phyloP scores from a whole-genome alignment of 1,284 basidiomycete genomes.

The Ganoderma multipileum region DNA sequence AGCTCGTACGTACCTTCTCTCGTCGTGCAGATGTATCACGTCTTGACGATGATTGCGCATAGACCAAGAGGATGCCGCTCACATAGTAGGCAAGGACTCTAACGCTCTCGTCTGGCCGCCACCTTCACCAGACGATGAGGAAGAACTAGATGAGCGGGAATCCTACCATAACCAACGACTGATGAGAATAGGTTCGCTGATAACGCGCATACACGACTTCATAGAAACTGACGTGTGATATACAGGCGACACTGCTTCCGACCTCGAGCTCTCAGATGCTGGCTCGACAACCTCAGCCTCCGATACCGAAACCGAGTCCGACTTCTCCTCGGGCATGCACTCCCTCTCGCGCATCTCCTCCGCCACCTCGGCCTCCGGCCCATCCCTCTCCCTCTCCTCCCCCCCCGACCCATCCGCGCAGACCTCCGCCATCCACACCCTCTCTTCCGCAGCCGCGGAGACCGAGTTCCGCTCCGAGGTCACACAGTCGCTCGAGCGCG shows the following conservation, averaged over 20 bases:
- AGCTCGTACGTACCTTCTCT: constrained; percentile 52
- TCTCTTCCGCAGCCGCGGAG: constrained; percentile 52
- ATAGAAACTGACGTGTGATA: neutral
- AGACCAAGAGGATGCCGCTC: constrained; percentile 54
- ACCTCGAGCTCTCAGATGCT: constrained; percentile 64
- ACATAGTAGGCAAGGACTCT: constrained; percentile 61
- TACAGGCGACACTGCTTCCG: constrained; percentile 66
- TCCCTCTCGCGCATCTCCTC: constrained; percentile 43
- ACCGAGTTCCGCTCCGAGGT: constrained; percentile 84
- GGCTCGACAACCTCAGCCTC: constrained; percentile 55
- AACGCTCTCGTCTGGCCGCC: constrained; percentile 78
- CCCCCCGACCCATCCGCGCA: constrained; percentile 43
- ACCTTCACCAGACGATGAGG: constrained; percentile 55
- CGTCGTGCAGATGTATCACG: neutral
- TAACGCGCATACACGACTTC: neutral
- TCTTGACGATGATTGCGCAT: constrained; percentile 1
- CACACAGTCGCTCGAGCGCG: constrained; percentile 82
- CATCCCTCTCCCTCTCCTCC: constrained; percentile 47
- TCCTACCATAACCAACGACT: constrained; percentile 69
- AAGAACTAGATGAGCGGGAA: constrained; percentile 67
- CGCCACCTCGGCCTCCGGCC: constrained; percentile 47
- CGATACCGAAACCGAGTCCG: constrained; percentile 43
- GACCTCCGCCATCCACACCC: constrained; percentile 36
- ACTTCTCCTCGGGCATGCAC: constrained; percentile 38
- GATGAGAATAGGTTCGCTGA: constrained; percentile 68